These are phyloP conservation scores for Conringia planisiliqua DNA, from an alignment of 345 rosid species.

Conservation along the genomic window DNA sequence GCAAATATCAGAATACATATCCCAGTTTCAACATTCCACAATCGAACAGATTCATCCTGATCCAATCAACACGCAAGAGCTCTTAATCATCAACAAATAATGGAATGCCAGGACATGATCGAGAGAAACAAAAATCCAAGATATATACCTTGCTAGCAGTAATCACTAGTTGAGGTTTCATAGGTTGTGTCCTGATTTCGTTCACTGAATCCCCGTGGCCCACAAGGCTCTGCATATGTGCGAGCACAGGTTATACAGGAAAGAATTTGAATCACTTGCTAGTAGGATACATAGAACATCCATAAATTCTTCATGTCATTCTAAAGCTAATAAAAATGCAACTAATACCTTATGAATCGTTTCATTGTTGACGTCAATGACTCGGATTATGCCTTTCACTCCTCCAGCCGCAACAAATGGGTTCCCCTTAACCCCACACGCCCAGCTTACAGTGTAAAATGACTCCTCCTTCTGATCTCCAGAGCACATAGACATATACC, in stretches of 20 bases:
- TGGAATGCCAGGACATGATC: slow-evolving; percentile 4
- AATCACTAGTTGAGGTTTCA: slow-evolving; percentile 81
- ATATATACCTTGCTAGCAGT: slow-evolving; percentile 85
- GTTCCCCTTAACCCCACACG: slow-evolving; percentile 58
- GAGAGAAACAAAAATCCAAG: background rate
- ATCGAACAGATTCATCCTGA: slow-evolving; percentile 94
- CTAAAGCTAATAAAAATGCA: background rate
- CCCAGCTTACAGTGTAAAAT: slow-evolving; percentile 95
- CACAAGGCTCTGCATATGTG: slow-evolving; percentile 71
- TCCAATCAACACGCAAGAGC: slow-evolving; percentile 18
- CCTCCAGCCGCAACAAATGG: slow-evolving; percentile 86
- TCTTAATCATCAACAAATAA: slow-evolving; percentile 15
- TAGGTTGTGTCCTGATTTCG: slow-evolving; percentile 91
- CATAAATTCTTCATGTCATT: background rate
- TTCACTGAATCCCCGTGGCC: slow-evolving; percentile 97
- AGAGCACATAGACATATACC: slow-evolving; percentile 43
- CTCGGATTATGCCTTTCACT: slow-evolving; percentile 83
- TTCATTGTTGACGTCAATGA: slow-evolving; percentile 77
- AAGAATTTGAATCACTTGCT: background rate
- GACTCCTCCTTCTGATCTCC: slow-evolving; percentile 96
- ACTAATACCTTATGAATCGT: slow-evolving; percentile 68
- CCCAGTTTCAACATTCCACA: slow-evolving; percentile 96
- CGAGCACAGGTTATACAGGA: slow-evolving; percentile 10
- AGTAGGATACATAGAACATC: background rate
- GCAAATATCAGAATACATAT: slow-evolving; percentile 93